Evolutionary conservation across 2,329 filamentous ascomycete genomes (phyloP), one percentile per base, ranked within the genome.

Genomic region (Neophaeococcomyces mojaviensis): DNA sequence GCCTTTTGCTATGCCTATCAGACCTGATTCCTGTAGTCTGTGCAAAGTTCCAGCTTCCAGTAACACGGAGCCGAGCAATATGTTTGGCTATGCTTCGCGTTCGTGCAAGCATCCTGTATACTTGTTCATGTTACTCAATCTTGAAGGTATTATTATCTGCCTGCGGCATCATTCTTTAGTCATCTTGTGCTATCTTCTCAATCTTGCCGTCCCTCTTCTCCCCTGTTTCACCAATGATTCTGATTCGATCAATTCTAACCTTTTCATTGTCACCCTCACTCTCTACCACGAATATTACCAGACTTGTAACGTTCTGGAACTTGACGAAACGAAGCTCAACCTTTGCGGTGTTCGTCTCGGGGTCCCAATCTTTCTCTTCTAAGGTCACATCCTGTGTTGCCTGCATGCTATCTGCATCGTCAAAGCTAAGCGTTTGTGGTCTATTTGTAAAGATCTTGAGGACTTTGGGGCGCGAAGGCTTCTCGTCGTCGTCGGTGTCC

Each of bases 151-250:
- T n/a, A n/a, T n/a, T n/a, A n/a, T n/a, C n/a, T n/a, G n/a, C n/a
- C 3, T 28, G 7, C 20, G 15, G 7, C 7, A 41, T 13, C n/a
- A 19, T 19, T n/a, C 10, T 26, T 15, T 19, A 43, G 15, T 55
- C 54, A 42, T 86, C 83, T 57, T 94, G 84, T 12, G 82, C 87
- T 61, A 96, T 79, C 79, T 97, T 97, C 75, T 97, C 88, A 55
- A 98, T 71, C 73, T 94, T 94, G 55, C 89, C 90, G 47, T 92
- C 86, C 50, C 88, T 78, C 77, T 94, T 95, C 73, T 94, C 83
- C 12, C 92, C 90, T 13, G 81, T 78, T 66, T 97, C 90, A 24
- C 92, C 92, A 60, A 97, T 82, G 46, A 97, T 72, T 34, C 70
- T 62, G 44, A 74, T 53, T 10, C 71, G 58, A 49, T 74, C 71